Evolutionary conservation across 2,329 filamentous ascomycete species (phyloP), one percentile per base, ranked within the genome.

Genomic region (Alternaria brassicicola): DNA sequence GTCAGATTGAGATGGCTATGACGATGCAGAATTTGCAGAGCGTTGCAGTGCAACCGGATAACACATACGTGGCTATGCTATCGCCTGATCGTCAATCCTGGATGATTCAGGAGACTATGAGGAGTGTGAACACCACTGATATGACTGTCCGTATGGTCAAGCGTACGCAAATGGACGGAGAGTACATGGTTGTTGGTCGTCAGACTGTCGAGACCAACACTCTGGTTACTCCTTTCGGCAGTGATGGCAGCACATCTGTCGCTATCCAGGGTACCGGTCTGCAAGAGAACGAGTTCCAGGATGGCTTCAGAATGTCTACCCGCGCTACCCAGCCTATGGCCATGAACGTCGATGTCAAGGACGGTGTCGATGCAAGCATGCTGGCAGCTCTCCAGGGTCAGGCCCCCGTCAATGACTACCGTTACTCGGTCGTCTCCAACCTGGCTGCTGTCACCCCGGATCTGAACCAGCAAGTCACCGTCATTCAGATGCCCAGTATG

Each of bases 151-250:
- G 75, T 45, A 71, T 76, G 65, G 66, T 75, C 43, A 76, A 76
- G 67, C 65, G 67, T 23, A 72, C 63, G 52, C 71, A 67, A 51
- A 69, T 77, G 30, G 75, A 77, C 36, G 75, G 75, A 13, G 75
- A 77, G 46, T 77, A 77, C 59, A 75, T 76, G 69, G 68, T 73
- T 19, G 66, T 77, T n/a, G 75, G 74, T 47, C 74, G 75, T 39
- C 72, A 76, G 61, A 77, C 74, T n/a, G 54, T 67, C 10, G 75
- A 74, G 51, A 76, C 74, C 30, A 74, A 74, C 49, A 68, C 70
- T 30, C 50, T 71, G 23, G 68, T 77, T n/a, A 69, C 70, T 15
- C 64, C 68, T 12, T 77, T 77, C 46, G 71, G 73, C 9, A 70
- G 61, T 46, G 67, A 69, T 43, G 63, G 57, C 23, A 58, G 63